A percentile compares a stretch with the other conserved stretches of the same genome.
Evolutionary conservation across 768 basidiomycete genomes (phyloP).

Genomic region (Sutorius australiensis): DNA sequence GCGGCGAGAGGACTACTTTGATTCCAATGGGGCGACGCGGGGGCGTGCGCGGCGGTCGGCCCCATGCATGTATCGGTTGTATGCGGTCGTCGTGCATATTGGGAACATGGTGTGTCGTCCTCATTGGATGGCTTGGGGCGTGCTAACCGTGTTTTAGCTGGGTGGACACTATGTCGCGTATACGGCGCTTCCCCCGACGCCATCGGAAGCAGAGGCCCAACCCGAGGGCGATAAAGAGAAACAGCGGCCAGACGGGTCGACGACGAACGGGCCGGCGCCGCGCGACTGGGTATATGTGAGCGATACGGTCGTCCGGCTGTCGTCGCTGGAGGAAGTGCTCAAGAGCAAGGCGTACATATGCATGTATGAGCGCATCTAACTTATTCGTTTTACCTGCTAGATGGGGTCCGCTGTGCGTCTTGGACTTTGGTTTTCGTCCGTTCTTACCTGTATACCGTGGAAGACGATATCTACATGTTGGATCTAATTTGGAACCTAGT

Average conservation of each 20-base stretch:
- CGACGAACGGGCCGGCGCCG: background rate
- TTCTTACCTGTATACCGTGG: background rate
- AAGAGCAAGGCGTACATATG: conserved; percentile 91
- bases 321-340: conserved; percentile 83
- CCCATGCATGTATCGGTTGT: conserved; percentile 63
- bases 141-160: conserved; percentile 43
- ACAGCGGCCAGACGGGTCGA: background rate
- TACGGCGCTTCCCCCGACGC: conserved; percentile 58
- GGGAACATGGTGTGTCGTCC: conserved; percentile 69
- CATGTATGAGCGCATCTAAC: conserved; percentile 78
- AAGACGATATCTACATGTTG: background rate
- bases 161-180: conserved; percentile 91
- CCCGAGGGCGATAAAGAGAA: conserved; percentile 18
- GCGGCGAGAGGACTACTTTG: conserved; percentile 63
- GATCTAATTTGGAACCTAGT: conserved; percentile 2
- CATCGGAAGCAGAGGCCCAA: conserved; percentile 10
- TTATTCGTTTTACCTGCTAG: conserved; percentile 6
- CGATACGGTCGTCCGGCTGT: conserved; percentile 79
- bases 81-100: conserved; percentile 83
- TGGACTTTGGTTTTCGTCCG: too few relatives aligned
- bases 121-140: background rate
- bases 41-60: conserved; percentile 25
- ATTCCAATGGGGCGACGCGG: conserved; percentile 33
- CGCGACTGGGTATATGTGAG: conserved; percentile 91
- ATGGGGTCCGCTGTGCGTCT: too few relatives aligned